Evolutionary conservation across 441 rosid genomes (phyloP).

Genomic region (Flueggea neowawraea): DNA sequence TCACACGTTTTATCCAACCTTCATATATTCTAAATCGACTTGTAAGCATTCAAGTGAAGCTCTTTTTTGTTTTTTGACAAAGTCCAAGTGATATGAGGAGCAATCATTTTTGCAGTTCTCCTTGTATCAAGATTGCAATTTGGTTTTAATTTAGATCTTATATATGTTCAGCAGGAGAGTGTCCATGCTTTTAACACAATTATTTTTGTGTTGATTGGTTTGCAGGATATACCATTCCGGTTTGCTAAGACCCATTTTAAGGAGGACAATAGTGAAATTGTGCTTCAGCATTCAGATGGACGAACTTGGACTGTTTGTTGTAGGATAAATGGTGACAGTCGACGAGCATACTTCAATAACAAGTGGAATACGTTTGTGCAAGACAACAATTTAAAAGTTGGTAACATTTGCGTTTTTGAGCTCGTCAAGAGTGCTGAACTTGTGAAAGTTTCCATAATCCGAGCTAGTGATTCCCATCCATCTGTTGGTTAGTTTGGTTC

Average conservation of each 20-base stretch:
- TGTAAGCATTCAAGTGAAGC: background rate
- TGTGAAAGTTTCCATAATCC: conserved; percentile 11
- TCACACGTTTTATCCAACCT: too few relatives aligned
- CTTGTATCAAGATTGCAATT: conserved; percentile 26
- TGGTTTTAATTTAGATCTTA: background rate
- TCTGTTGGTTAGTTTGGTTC: too few relatives aligned
- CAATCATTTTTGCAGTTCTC: background rate
- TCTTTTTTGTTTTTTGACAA: too few relatives aligned
- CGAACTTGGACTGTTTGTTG: conserved; percentile 18
- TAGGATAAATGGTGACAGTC: too few relatives aligned
- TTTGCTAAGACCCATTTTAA: background rate
- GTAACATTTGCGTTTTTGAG: conserved; percentile 29
- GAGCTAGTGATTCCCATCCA: background rate
- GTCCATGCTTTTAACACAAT: background rate
- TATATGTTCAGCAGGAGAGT: background rate
- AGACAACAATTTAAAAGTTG: conserved; percentile 18
- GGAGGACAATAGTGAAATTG: background rate
- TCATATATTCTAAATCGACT: background rate
- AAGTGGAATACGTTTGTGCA: conserved; percentile 22
- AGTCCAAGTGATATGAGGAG: too few relatives aligned
- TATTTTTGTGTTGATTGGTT: background rate
- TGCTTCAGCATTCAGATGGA: conserved; percentile 8
- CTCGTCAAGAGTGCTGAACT: conserved; percentile 3
- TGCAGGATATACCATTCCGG: background rate
- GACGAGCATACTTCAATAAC: background rate